These are phyloP conservation scores for Acorus gramineus DNA, from an alignment of 106 monocot species.

Conservation along the genomic window DNA sequence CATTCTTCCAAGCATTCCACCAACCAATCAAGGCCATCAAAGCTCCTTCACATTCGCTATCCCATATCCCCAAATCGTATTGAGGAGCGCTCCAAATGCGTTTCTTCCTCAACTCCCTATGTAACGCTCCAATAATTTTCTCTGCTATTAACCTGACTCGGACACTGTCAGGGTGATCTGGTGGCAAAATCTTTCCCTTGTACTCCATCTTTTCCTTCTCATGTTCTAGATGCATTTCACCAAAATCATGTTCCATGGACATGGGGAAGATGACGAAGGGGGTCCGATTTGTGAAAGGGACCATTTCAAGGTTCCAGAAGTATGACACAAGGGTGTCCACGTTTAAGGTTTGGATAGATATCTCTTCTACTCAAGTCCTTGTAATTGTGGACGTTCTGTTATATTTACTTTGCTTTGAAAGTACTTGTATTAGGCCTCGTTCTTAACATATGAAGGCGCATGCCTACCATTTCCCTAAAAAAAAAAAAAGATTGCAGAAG, in stretches of 20 bases:
- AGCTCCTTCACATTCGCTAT: not conserved
- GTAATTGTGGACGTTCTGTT: no score
- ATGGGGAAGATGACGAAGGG: conserved; percentile 71
- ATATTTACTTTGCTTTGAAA: no score
- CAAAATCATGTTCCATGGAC: conserved; percentile 69
- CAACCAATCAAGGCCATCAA: conserved; percentile 7
- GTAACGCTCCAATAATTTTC: conserved; percentile 56
- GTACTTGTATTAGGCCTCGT: no score
- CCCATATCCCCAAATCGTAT: conserved; percentile 13
- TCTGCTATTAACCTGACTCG: conserved; percentile 48
- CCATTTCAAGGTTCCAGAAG: conserved; percentile 53
- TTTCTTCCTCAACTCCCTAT: conserved; percentile 36
- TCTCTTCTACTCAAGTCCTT: no score
- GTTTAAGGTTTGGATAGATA: no score
- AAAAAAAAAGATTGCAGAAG: conserved; percentile 43
- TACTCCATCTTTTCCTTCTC: conserved; percentile 36
- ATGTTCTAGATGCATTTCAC: conserved; percentile 56
- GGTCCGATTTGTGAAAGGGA: conserved; percentile 66
- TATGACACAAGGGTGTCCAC: no score
- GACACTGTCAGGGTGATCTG: conserved; percentile 24
- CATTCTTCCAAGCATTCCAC: conserved; percentile 39
- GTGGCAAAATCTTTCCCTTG: conserved; percentile 55
- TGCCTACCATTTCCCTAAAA: no score
- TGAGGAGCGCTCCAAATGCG: conserved; percentile 27
- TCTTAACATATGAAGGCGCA: no score